These are phyloP conservation scores for Pseudocercospora musae DNA, from an alignment of 2,329 filamentous ascomycete species.

Conservation along the genomic window DNA sequence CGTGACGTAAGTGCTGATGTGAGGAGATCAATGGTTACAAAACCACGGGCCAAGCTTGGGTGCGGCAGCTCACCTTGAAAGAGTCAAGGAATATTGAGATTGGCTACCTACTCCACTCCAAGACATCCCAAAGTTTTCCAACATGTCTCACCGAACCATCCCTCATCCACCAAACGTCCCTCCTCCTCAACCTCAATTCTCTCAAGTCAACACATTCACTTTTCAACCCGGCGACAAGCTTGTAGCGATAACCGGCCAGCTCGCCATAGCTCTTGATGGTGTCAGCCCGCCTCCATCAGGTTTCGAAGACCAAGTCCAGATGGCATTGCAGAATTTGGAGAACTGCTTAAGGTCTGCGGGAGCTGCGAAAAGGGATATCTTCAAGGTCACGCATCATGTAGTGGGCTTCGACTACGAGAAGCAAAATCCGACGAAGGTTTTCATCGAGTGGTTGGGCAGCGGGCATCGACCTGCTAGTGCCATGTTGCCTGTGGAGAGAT, in stretches of 20 bases:
- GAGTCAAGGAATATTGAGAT: too few relatives aligned
- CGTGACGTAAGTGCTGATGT: not conserved
- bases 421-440: conserved; percentile 19
- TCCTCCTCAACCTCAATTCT: conserved; percentile 19
- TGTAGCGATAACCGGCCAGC: conserved; percentile 21
- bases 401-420: conserved; percentile 21
- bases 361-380: conserved; percentile 21
- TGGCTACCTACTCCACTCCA: too few relatives aligned
- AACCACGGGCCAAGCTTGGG: too few relatives aligned
- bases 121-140: too few relatives aligned
- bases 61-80: too few relatives aligned
- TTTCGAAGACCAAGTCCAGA: conserved; percentile 18
- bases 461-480: conserved; percentile 23
- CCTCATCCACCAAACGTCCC: conserved; percentile 12
- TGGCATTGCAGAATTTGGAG: conserved; percentile 21
- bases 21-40: too few relatives aligned
- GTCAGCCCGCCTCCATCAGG: conserved; percentile 9
- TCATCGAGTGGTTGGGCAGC: conserved; percentile 21
- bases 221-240: conserved; percentile 15
- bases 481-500: conserved; percentile 17
- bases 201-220: conserved; percentile 19
- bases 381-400: conserved; percentile 25
- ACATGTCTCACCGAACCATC: not conserved
- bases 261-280: conserved; percentile 17
- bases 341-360: conserved; percentile 20